Conservation (phyloP, 2,329 filamentous ascomycete species). For the Ophioceras dolichostomum region DNA sequence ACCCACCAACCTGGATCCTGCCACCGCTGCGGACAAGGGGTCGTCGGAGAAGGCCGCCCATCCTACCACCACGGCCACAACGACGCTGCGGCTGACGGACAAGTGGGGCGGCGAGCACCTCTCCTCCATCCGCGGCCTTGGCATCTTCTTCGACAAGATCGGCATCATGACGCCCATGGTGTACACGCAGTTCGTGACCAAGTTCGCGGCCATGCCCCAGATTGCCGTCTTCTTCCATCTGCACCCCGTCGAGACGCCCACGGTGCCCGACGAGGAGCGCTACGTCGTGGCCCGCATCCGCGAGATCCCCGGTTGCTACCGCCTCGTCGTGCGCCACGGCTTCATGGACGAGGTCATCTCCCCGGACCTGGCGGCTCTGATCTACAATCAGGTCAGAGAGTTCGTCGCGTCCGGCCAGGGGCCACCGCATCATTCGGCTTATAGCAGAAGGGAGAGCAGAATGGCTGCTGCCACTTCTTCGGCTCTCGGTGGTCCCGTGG, state of each 20-base stretch:
- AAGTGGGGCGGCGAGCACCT: constrained; percentile 28
- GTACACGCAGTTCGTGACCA: constrained; percentile 59
- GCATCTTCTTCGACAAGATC: constrained; percentile 67
- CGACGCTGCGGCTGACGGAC: constrained; percentile 17
- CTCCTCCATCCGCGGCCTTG: constrained; percentile 40
- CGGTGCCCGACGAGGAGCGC: constrained; percentile 32
- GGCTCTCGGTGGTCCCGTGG: no score
- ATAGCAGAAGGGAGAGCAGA: neutral
- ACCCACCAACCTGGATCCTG: neutral
- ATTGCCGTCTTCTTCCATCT: constrained; percentile 62
- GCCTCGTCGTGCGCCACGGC: constrained; percentile 55
- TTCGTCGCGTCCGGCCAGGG: constrained; percentile 22
- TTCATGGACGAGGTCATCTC: constrained; percentile 60
- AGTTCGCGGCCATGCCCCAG: constrained; percentile 53
- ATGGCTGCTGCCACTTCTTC: neutral
- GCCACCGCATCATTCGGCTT: neutral
- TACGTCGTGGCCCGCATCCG: constrained; percentile 28
- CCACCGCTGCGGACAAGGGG: neutral
- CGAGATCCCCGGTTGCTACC: constrained; percentile 50
- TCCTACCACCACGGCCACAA: neutral
- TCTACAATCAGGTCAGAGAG: constrained; percentile 43
- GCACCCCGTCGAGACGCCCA: constrained; percentile 46
- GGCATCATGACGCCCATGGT: constrained; percentile 52
- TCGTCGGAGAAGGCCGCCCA: neutral
- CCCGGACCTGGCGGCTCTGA: constrained; percentile 43